Evolutionary conservation across 2,329 filamentous ascomycete genomes (phyloP).

Genomic region (Endoconidiophora laricicola): DNA sequence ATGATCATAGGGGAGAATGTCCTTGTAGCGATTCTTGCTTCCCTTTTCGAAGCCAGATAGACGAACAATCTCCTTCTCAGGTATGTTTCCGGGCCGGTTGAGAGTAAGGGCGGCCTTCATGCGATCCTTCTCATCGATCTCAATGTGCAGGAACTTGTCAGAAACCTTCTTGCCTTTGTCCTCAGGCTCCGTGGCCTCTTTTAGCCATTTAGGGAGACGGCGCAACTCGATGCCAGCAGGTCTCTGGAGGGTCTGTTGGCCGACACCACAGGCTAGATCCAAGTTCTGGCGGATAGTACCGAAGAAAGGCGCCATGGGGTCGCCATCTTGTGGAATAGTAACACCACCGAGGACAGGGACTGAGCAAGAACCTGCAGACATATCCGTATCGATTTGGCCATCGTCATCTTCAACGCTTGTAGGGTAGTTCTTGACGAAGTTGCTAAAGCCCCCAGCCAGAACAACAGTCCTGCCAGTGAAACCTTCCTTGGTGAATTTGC

Average conservation of each 20-base stretch:
- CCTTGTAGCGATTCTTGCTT: constrained; percentile 91
- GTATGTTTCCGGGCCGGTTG: constrained; percentile 22
- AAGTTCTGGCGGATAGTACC: constrained; percentile 92
- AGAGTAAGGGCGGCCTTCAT: constrained; percentile 65
- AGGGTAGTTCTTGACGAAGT: constrained; percentile 53
- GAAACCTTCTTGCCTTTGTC: constrained; percentile 70
- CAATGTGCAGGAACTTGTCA: constrained; percentile 68
- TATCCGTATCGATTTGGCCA: constrained; percentile 28
- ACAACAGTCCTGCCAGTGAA: constrained; percentile 61
- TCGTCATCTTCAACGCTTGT: constrained; percentile 38
- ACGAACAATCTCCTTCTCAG: constrained; percentile 33
- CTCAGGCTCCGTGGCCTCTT: constrained; percentile 43
- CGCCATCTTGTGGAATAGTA: constrained; percentile 49
- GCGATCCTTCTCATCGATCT: constrained; percentile 71
- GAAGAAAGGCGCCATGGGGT: constrained; percentile 70
- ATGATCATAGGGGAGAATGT: constrained; percentile 93
- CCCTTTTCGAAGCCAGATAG: constrained; percentile 91
- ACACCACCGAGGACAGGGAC: constrained; percentile 82
- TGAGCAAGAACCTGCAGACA: constrained; percentile 19
- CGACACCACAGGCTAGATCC: constrained; percentile 84
- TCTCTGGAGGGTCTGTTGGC: constrained; percentile 48
- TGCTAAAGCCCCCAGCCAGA: constrained; percentile 64
- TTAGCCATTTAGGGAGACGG: constrained; percentile 61
- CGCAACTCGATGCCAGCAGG: constrained; percentile 30
- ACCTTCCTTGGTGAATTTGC: constrained; percentile 78